phyloP scores from a whole-genome alignment of 1,284 basidiomycete species.

The Sanguinoderma infundibulare region DNA sequence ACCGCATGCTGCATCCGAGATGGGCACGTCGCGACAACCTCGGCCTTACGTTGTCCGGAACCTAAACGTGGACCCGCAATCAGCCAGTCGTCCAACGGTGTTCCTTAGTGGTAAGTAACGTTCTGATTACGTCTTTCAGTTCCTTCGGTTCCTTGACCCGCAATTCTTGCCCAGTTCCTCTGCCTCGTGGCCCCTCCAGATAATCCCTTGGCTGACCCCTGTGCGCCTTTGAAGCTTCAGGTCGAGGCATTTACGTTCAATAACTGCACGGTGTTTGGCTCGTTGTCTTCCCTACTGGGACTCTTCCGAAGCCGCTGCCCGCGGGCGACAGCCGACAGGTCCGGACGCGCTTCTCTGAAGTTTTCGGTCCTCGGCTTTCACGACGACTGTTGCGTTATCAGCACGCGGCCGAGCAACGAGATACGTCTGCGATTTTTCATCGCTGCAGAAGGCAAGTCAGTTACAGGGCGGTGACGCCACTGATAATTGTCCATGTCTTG shows the following conservation, averaged over 20 bases:
- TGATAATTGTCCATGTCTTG: background rate
- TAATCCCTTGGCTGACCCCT: background rate
- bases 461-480: background rate
- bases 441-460: background rate
- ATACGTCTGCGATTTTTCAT: too few relatives aligned
- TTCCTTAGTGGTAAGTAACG: background rate
- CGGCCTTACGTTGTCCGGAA: too few relatives aligned
- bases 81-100: background rate
- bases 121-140: background rate
- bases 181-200: background rate
- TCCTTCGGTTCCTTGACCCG: background rate
- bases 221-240: background rate
- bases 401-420: background rate
- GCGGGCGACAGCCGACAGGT: slow-evolving; percentile 5
- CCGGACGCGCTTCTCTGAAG: background rate
- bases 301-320: background rate
- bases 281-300: background rate
- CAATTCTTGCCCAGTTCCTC: background rate
- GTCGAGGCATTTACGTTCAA: background rate
- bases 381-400: background rate
- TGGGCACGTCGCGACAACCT: too few relatives aligned
- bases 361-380: slow-evolving; percentile 4
- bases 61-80: too few relatives aligned
- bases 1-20: too few relatives aligned
- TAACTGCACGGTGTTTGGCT: background rate